Evolutionary conservation across 345 rosid genomes (phyloP).

Genomic region (Carallia pectinifolia): DNA sequence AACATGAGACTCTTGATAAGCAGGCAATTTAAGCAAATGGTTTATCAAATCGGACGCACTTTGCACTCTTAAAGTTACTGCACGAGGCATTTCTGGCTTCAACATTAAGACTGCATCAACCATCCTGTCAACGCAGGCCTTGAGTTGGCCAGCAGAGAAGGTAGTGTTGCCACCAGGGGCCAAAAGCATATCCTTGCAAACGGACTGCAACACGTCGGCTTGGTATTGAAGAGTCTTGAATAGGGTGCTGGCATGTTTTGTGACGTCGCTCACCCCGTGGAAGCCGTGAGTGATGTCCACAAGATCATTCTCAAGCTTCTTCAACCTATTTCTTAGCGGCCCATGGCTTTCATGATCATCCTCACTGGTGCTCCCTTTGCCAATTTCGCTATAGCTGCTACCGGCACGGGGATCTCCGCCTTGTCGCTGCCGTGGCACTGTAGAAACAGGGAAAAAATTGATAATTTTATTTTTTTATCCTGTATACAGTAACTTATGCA

Average conservation of each 20-base stretch:
- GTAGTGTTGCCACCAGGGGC: not conserved
- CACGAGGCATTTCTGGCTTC: not conserved
- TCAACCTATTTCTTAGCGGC: too few relatives aligned
- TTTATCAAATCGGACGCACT: not conserved
- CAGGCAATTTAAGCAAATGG: not conserved
- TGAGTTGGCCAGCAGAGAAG: not conserved
- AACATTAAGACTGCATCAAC: rapidly evolving
- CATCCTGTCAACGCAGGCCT: not conserved
- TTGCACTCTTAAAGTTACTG: not conserved
- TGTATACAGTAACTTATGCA: too few relatives aligned
- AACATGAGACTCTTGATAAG: not conserved
- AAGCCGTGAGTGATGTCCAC: not conserved
- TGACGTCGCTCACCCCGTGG: not conserved
- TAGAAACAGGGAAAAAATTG: too few relatives aligned
- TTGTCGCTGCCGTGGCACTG: too few relatives aligned
- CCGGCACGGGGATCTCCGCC: too few relatives aligned
- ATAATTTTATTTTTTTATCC: too few relatives aligned
- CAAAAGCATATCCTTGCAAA: not conserved
- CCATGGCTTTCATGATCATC: too few relatives aligned
- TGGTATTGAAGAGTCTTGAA: not conserved
- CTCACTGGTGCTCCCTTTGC: too few relatives aligned
- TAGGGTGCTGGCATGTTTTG: not conserved
- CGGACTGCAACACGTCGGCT: not conserved
- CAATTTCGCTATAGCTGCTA: too few relatives aligned
- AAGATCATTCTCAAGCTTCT: too few relatives aligned